These are phyloP conservation scores for Globisporangium ultimum DNA, from an alignment of 352 stramenopile genomes.

Conservation along the genomic window DNA sequence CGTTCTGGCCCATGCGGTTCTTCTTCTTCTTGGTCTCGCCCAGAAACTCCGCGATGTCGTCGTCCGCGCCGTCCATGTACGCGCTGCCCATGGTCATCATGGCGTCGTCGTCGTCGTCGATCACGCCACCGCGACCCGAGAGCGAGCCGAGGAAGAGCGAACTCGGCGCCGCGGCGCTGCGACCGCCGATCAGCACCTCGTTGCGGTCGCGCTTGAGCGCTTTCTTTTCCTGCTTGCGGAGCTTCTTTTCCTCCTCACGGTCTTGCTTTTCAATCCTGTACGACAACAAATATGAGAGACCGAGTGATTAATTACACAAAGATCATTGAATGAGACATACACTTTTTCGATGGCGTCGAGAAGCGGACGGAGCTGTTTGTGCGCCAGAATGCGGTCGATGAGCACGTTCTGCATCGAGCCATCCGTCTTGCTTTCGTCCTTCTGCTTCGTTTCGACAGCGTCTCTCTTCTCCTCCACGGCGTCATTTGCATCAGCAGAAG, in stretches of 20 bases:
- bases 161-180: constrained; percentile 43
- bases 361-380: constrained; percentile 69
- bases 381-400: constrained; percentile 55
- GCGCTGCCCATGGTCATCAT: constrained; percentile 13
- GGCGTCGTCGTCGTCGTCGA: constrained; percentile 25
- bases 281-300: neutral
- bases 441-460: constrained; percentile 4
- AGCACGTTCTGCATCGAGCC: constrained; percentile 27
- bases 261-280: constrained; percentile 47
- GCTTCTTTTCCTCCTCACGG: constrained; percentile 56
- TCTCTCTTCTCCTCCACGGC: constrained; percentile 4
- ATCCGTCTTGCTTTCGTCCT: no score
- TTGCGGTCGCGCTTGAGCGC: constrained; percentile 51
- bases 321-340: constrained; percentile 5
- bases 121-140: constrained; percentile 35
- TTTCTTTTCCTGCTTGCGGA: constrained; percentile 54
- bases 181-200: constrained; percentile 59
- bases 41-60: constrained; percentile 83
- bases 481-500: neutral
- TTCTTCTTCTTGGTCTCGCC: constrained; percentile 86
- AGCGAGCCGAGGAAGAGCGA: constrained; percentile 80
- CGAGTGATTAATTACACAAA: neutral
- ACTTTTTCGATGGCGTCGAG: constrained; percentile 50
- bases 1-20: constrained; percentile 74
- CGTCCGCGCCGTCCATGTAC: constrained; percentile 49